Conservation (phyloP, 2,329 filamentous ascomycete species). For the Cercospora janseana region DNA sequence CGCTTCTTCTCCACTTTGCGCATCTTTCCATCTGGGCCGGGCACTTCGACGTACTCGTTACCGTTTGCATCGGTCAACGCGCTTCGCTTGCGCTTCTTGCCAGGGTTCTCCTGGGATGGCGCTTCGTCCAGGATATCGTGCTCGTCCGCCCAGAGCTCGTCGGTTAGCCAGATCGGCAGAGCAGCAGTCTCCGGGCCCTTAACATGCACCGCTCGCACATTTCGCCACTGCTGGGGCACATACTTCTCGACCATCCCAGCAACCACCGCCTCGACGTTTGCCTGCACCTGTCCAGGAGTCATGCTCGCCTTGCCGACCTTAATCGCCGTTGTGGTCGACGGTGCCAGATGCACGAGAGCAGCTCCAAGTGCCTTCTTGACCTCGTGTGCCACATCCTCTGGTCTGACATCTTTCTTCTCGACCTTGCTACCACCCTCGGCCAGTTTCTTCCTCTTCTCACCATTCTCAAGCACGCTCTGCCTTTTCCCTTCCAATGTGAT, state of each 20-base stretch:
- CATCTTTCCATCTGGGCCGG: conserved; percentile 38
- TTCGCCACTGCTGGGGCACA: conserved; percentile 82
- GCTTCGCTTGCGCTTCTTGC: conserved; percentile 38
- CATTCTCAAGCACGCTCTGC: conserved; percentile 51
- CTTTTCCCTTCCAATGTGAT: conserved; percentile 64
- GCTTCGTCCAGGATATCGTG: conserved; percentile 65
- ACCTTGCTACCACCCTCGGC: conserved; percentile 40
- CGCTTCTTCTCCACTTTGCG: conserved; percentile 31
- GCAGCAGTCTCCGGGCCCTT: conserved; percentile 87
- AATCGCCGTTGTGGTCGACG: conserved; percentile 76
- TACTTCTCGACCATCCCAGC: conserved; percentile 71
- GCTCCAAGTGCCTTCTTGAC: conserved; percentile 72
- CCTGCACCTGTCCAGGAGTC: conserved; percentile 70
- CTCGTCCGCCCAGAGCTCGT: conserved; percentile 84
- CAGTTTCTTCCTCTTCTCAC: conserved; percentile 47
- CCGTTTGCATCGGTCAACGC: conserved; percentile 29
- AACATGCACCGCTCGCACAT: conserved; percentile 79
- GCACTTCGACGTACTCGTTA: conserved; percentile 32
- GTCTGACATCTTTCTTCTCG: conserved; percentile 51
- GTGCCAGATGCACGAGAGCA: conserved; percentile 77
- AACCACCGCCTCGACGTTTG: conserved; percentile 74
- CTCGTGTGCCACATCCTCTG: conserved; percentile 71
- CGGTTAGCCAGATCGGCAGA: conserved; percentile 89
- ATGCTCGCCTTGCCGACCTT: conserved; percentile 75
- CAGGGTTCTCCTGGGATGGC: conserved; percentile 33